Base-by-base conservation (phyloP, 371 early-diverging fungal genomes). In the Blakeslea trispora region DNA sequence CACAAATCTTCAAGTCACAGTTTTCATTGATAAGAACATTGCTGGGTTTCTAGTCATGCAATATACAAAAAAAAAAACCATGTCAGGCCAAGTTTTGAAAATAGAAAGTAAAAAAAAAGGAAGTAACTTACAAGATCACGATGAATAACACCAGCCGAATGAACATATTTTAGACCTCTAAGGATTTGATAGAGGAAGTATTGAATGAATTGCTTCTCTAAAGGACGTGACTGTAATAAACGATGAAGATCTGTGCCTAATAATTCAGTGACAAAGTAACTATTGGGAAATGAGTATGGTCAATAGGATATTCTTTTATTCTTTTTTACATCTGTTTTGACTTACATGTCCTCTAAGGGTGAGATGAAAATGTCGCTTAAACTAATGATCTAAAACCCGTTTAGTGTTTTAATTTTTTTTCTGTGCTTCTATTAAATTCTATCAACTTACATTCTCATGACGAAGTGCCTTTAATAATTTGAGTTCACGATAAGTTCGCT, bases 1-100 rank as follows among this genome's bases (percentile, higher is more conserved):
- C 98, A 76, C 98, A 97, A 68, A 97, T 96, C 83, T 94, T 96
- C 43, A 97, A 80, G 68, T 96, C 96, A 69, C 96, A 95, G 77
- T 97, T 94, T 66, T 93, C 94, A 68, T 95, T 95, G 68, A 97
- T 87, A 24, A 97, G 79, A 59, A 97, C 92, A 69, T 97, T 97
- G 73, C 90, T 89, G 19, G 97, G 97, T 89, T 97, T 96, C 91
- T 84, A 71, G 14, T 9, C 11, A 31, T 53, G 17, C 39, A 5
- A 15, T n/a, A n/a, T n/a, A 23, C 28, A 40, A 14, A 31, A 21
- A 19, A 24, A n/a, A n/a, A n/a, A n/a, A n/a, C n/a, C n/a, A n/a
- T n/a, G n/a, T n/a, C n/a, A n/a, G n/a, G n/a, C n/a, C n/a, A n/a
- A n/a, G n/a, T n/a, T n/a, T n/a, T n/a, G n/a, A n/a, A n/a, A n/a